Base-by-base conservation (phyloP, 2,329 filamentous ascomycete genomes). In the Exophiala phaeomuriformis region DNA sequence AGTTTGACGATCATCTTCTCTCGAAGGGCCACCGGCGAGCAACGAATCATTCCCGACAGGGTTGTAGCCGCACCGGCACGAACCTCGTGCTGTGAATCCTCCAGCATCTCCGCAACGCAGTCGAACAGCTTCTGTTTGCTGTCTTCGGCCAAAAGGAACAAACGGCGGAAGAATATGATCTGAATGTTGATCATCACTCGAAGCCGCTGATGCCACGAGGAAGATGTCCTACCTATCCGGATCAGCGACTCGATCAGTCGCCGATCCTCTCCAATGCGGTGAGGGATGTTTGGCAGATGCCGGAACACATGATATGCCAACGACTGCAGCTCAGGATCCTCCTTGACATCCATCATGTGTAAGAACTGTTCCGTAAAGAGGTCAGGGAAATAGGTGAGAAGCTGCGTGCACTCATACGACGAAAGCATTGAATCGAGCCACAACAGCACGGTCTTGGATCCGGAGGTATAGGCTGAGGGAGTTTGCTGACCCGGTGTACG, bases 261-360 rank as follows among this genome's bases (percentile, higher is more conserved):
- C 2, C 82, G 81, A 63, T 95, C 89, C 68, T 96, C 88, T 53
- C 90, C 90, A 32, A 84, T 80, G 1, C 88, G 84, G 72, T 96
- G 91, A 0, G 93, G 90, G 52, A 98, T 89, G 68, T 98, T 98
- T 9, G 93, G 90, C 10, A 98, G 75, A 66, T 98, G 91, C 4
- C 91, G 86, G 75, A 97, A 98, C 40, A 98, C 93, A 66, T 95
- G 90, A 67, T 97, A 98, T 0, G 93, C 91, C 5, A 96, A 79
- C 6, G 87, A 85, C 76, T 96, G 94, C 1, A 98, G 79, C 69
- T 98, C 94, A 0, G 89, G 90, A 64, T 98, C 93, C 69, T 98
- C 93, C 69, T 97, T 97, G 68, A 98, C 89, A 66, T 98, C 93
- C 91, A 98, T 98, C 93, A 98, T 98, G 75, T 98, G 90, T 49